Evolutionary conservation across 2,329 filamentous ascomycete genomes (phyloP).

Genomic region (Tolypocladium album): DNA sequence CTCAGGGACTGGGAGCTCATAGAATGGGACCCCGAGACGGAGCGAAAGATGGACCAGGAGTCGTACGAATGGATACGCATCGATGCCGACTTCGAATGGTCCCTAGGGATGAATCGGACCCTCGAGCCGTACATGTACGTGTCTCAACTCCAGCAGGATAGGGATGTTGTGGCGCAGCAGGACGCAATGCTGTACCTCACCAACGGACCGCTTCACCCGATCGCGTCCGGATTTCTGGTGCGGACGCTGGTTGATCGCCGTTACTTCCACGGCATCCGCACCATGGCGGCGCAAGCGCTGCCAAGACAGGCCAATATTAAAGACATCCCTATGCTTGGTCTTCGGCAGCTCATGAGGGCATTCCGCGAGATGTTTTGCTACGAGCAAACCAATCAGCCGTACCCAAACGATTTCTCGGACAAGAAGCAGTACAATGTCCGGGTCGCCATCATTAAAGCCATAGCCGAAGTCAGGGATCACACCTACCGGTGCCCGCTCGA

Average conservation of each 20-base stretch:
- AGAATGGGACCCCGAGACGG: slow-evolving; percentile 84
- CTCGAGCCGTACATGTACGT: slow-evolving; percentile 97
- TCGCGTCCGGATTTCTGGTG: slow-evolving; percentile 81
- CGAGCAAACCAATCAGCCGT: slow-evolving; percentile 64
- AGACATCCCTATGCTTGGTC: slow-evolving; percentile 61
- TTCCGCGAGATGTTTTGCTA: slow-evolving; percentile 87
- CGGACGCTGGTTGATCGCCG: slow-evolving; percentile 83
- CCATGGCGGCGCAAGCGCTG: slow-evolving; percentile 70
- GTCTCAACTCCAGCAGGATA: slow-evolving; percentile 91
- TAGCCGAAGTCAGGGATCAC: slow-evolving; percentile 67
- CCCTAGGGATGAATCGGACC: slow-evolving; percentile 69
- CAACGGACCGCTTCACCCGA: slow-evolving; percentile 55
- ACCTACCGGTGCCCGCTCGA: slow-evolving; percentile 64
- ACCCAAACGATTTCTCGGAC: slow-evolving; percentile 85
- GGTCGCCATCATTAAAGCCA: slow-evolving; percentile 68
- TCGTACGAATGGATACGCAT: slow-evolving; percentile 98
- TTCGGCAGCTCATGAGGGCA: slow-evolving; percentile 73
- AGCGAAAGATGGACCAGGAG: slow-evolving; percentile 86
- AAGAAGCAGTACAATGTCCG: slow-evolving; percentile 78
- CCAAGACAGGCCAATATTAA: slow-evolving; percentile 62
- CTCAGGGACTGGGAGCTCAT: slow-evolving; percentile 71
- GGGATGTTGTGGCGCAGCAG: slow-evolving; percentile 84
- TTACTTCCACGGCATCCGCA: slow-evolving; percentile 89
- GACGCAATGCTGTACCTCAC: slow-evolving; percentile 68
- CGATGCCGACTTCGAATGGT: slow-evolving; percentile 97